Conservation (phyloP, 768 basidiomycete species). For the Mrakia blollopis region DNA sequence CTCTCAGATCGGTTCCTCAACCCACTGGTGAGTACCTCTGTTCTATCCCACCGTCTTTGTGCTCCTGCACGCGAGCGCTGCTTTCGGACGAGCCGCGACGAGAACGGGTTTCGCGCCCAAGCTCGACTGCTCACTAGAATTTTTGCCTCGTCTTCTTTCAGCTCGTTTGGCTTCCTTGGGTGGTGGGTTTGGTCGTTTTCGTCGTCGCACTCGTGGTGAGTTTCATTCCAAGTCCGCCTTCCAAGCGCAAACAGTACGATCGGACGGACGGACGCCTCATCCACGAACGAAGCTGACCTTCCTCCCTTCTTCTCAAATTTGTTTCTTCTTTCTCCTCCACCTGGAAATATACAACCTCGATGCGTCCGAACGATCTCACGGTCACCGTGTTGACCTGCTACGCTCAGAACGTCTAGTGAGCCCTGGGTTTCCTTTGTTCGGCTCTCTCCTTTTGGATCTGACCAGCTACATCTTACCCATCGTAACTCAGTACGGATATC, state of each 20-base stretch:
- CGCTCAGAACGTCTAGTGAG: slow-evolving; percentile 4
- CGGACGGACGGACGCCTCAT: neutral
- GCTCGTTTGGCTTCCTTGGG: neutral
- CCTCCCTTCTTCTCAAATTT: too few species aligned
- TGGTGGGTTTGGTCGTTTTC: neutral
- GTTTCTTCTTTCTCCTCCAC: neutral
- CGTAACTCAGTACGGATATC: neutral
- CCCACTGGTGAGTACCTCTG: neutral
- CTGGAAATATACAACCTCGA: neutral
- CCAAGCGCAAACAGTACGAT: neutral
- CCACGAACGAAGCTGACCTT: neutral
- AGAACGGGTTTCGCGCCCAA: too few species aligned
- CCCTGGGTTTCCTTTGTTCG: neutral
- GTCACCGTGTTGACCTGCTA: neutral
- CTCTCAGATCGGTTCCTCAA: neutral
- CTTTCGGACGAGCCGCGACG: neutral
- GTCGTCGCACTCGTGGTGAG: neutral
- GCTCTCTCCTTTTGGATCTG: neutral
- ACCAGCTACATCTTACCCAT: too few species aligned
- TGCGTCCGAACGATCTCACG: neutral
- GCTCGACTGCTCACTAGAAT: too few species aligned
- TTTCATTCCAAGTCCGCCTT: neutral
- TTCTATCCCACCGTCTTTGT: neutral
- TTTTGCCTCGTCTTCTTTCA: neutral
- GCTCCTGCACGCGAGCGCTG: too few species aligned